Base-by-base conservation (phyloP, 1,139 yeast species). In the Blastobotrys illinoisensis region DNA sequence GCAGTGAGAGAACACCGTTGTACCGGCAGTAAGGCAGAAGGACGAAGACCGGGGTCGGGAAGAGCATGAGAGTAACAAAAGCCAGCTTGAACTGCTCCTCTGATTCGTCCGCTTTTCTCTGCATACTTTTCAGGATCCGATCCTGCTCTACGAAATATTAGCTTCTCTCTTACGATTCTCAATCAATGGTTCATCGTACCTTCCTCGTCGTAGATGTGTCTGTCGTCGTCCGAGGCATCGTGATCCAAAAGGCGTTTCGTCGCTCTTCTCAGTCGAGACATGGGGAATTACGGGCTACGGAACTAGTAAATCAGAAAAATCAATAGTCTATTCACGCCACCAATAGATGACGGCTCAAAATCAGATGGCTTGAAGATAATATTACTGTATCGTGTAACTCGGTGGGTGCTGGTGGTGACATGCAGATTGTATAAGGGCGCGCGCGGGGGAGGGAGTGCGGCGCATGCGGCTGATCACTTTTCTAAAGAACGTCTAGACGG, bases 401-500 rank as follows among this genome's bases (percentile, higher is more conserved):
- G 46, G n/a, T 44, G 21, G 44, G 21, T 9, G 16, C 20, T 11
- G 32, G 32, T 7, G 46, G 23, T 20, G 46, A 44, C 18, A 44
- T 20, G 24, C 24, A 20, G 23, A 16, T 44, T 26, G 32, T 26
- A 11, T 26, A 26, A 11, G 46, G 23, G 23, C 24, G 24, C 46
- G 24, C 16, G 46, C 46, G 23, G 16, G 18, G 23, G 14, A 18
- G 9, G 40, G n/a, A 16, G 9, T 32, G 40, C 40, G 40, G 40
- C 40, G 40, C 40, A 32, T 32, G 40, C 40, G 40, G 40, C 40
- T 32, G 40, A 32, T 32, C 16, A 13, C 7, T 5, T 32, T 5
- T 21, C 21, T 45, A 32, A 20, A 48, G 56, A 44, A 80, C 61
- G 56, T 74, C 76, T 49, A 83, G 70, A 57, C 80, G 80, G 71